Evolutionary conservation across 108 stramenopile species (phyloP).

Genomic region (Mediolabrus comicus): DNA sequence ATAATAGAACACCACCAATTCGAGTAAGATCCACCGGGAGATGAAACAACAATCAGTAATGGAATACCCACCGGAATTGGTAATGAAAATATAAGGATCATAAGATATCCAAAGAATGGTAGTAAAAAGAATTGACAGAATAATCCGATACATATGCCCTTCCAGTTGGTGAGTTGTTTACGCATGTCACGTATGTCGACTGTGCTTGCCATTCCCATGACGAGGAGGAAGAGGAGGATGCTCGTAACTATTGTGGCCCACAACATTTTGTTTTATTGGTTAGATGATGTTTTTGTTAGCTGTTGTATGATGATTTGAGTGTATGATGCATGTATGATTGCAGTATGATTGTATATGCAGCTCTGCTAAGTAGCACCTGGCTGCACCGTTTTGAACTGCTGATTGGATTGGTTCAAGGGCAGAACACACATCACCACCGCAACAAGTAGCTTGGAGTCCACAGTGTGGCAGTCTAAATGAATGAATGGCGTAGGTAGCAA

Average conservation of each 20-base stretch:
- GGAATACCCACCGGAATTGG: constrained; percentile 57
- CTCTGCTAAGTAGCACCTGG: too few species aligned
- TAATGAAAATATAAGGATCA: constrained; percentile 59
- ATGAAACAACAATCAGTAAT: constrained; percentile 66
- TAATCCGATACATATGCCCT: constrained; percentile 11
- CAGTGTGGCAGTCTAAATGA: too few species aligned
- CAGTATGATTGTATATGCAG: too few species aligned
- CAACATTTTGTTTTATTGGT: too few species aligned
- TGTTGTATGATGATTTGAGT: too few species aligned
- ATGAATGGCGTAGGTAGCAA: too few species aligned
- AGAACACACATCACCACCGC: too few species aligned
- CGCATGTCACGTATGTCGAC: constrained; percentile 29
- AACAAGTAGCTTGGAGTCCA: too few species aligned
- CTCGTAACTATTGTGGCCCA: constrained; percentile 16
- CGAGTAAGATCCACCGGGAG: constrained; percentile 77
- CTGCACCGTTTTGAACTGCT: too few species aligned
- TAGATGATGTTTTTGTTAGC: too few species aligned
- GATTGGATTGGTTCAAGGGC: too few species aligned
- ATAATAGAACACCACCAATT: constrained; percentile 62
- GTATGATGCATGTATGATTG: too few species aligned
- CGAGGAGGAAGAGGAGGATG: constrained; percentile 39
- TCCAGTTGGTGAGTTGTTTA: constrained; percentile 19
- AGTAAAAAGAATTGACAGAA: constrained; percentile 60
- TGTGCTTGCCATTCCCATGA: constrained; percentile 36
- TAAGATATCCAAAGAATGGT: constrained; percentile 72